Percentiles rank a stretch among this genome's conserved stretches.
phyloP scores from a whole-genome alignment of 371 early-diverging fungal genomes.

The Rhizopus sp. region DNA sequence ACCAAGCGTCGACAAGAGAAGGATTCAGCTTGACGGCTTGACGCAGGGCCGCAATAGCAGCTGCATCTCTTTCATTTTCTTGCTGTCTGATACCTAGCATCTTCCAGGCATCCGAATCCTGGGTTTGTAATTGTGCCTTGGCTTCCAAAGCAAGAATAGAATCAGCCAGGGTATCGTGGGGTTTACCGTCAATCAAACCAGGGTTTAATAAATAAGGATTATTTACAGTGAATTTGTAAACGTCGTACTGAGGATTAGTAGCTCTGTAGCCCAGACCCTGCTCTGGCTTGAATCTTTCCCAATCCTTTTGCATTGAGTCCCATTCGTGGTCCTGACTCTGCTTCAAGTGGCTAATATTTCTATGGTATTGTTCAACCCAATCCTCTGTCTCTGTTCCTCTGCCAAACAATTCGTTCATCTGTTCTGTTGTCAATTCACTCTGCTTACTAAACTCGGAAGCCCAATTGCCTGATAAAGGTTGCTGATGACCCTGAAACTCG shows the following conservation, averaged over 20 bases:
- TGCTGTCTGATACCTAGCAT: slow-evolving; percentile 83
- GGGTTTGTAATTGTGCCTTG: slow-evolving; percentile 78
- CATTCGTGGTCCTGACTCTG: slow-evolving; percentile 74
- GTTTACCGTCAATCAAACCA: slow-evolving; percentile 43
- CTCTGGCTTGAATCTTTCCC: slow-evolving; percentile 48
- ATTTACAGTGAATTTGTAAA: slow-evolving; percentile 75
- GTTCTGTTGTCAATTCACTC: slow-evolving; percentile 15
- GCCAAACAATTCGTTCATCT: slow-evolving; percentile 65
- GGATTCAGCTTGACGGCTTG: slow-evolving; percentile 75
- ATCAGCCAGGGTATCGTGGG: slow-evolving; percentile 74
- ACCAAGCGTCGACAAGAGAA: slow-evolving; percentile 65
- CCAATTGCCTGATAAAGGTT: slow-evolving; percentile 36
- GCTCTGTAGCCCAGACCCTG: slow-evolving; percentile 62
- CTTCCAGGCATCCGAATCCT: slow-evolving; percentile 82
- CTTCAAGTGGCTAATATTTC: slow-evolving; percentile 70
- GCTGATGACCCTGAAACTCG: slow-evolving; percentile 49
- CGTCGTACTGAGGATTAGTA: slow-evolving; percentile 63
- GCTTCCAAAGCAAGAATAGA: slow-evolving; percentile 93
- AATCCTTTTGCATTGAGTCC: slow-evolving; percentile 77
- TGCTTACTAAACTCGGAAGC: slow-evolving; percentile 58
- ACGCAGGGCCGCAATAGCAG: slow-evolving; percentile 84
- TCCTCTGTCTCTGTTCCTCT: slow-evolving; percentile 37
- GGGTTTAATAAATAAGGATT: slow-evolving; percentile 75
- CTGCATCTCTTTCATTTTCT: slow-evolving; percentile 89
- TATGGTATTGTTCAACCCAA: slow-evolving; percentile 75